These are phyloP conservation scores for Tieghemostelium lacteum DNA, from an alignment of 78 protist genomes.

Conservation along the genomic window DNA sequence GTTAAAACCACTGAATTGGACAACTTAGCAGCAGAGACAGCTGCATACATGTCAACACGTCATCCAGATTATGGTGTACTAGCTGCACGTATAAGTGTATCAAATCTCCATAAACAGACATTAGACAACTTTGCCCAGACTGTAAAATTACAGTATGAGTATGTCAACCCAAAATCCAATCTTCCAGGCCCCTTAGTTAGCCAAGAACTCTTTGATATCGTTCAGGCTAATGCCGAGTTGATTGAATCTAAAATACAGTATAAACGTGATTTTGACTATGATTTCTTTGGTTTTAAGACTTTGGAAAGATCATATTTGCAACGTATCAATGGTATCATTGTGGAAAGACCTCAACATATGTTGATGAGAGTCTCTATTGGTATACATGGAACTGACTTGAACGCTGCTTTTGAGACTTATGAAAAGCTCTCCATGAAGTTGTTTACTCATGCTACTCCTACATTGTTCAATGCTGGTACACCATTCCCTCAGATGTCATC, in stretches of 20 bases:
- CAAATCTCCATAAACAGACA: conserved; percentile 96
- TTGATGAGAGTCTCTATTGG: conserved; percentile 98
- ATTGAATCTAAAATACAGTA: conserved; percentile 89
- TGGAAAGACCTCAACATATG: conserved; percentile 99
- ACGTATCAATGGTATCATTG: conserved; percentile 78
- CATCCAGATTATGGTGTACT: conserved; percentile 98
- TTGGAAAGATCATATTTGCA: conserved; percentile 93
- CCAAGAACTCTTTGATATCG: conserved; percentile 82
- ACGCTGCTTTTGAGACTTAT: conserved; percentile 93
- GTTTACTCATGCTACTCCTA: conserved; percentile 99
- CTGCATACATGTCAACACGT: conserved; percentile 91
- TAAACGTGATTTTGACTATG: conserved; percentile 95
- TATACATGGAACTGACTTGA: conserved; percentile 92
- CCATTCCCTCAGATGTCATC: conserved; percentile 96
- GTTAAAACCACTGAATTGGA: conserved; percentile 94
- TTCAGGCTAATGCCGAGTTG: conserved; percentile 75
- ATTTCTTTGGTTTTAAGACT: conserved; percentile 98
- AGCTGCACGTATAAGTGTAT: conserved; percentile 97
- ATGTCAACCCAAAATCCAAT: conserved; percentile 85
- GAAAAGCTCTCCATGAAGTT: conserved; percentile 76
- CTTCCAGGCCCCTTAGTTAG: conserved; percentile 90
- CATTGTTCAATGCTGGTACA: conserved; percentile 98
- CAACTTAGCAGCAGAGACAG: conserved; percentile 96
- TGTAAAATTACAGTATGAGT: conserved; percentile 76
- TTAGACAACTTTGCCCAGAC: conserved; percentile 78